A percentile compares a stretch with the other conserved stretches of the same genome.
phyloP scores from a whole-genome alignment of 140 eudicot species.

The Cichorium intybus region DNA sequence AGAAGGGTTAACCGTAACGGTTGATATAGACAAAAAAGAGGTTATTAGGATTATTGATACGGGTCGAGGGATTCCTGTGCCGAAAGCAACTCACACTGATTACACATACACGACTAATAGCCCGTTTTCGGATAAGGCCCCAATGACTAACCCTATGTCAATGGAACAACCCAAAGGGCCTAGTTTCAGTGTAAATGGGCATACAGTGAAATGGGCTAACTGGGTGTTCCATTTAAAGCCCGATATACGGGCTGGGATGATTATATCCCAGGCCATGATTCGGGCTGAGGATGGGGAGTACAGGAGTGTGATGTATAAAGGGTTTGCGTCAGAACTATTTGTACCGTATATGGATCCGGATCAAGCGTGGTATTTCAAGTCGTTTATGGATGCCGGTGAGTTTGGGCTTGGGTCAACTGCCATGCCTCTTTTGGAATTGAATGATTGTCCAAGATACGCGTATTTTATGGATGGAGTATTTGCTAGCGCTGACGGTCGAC shows the following conservation, averaged over 20 bases:
- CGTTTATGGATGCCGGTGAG: conserved; percentile 86
- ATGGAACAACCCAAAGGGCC: conserved; percentile 79
- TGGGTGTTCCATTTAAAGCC: conserved; percentile 71
- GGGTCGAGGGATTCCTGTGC: conserved; percentile 55
- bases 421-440: conserved; percentile 57
- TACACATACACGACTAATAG: conserved; percentile 31
- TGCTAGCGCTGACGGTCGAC: conserved; percentile 56
- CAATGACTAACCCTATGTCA: conserved; percentile 47
- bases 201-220: conserved; percentile 77
- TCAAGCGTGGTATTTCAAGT: conserved; percentile 66
- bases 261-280: conserved; percentile 59
- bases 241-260: conserved; percentile 65
- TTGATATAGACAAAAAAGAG: conserved; percentile 47
- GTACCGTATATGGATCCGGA: conserved; percentile 88
- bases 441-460: conserved; percentile 71
- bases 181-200: conserved; percentile 52
- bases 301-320: conserved; percentile 78
- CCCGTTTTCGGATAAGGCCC: conserved; percentile 19
- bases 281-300: conserved; percentile 42
- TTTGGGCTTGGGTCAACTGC: conserved; percentile 70
- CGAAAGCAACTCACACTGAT: conserved; percentile 51
- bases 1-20: conserved; percentile 48
- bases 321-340: conserved; percentile 63
- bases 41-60: conserved; percentile 40
- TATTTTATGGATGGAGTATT: conserved; percentile 75